These are phyloP conservation scores for Rosellinia necatrix DNA, from an alignment of 2,329 filamentous ascomycete species.

Conservation along the genomic window DNA sequence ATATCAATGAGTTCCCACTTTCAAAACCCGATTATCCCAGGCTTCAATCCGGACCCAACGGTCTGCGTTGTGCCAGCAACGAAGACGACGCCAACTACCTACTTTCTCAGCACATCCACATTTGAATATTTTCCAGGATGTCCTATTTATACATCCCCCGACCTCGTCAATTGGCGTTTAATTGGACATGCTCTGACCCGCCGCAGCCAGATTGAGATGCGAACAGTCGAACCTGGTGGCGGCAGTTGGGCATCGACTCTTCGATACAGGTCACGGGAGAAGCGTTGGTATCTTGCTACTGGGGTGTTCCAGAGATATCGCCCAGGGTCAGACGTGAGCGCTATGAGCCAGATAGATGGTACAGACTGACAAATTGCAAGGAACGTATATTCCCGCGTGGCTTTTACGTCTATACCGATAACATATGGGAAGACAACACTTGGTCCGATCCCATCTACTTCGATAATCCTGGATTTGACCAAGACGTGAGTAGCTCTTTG, in stretches of 20 bases:
- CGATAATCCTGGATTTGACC: constrained; percentile 58
- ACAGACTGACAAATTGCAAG: constrained; percentile 4
- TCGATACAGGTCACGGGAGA: constrained; percentile 46
- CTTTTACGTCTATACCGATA: constrained; percentile 57
- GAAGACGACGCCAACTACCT: constrained; percentile 42
- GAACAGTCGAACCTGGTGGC: constrained; percentile 55
- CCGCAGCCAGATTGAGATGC: constrained; percentile 55
- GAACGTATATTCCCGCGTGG: constrained; percentile 57
- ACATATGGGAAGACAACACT: constrained; percentile 55
- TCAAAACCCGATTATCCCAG: constrained; percentile 59
- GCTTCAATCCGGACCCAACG: constrained; percentile 67
- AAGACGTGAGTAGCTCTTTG: constrained; percentile 47
- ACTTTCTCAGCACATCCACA: constrained; percentile 64
- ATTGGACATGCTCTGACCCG: constrained; percentile 57
- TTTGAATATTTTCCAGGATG: constrained; percentile 67
- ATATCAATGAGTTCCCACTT: constrained; percentile 32
- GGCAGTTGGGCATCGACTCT: constrained; percentile 56
- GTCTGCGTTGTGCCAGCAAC: constrained; percentile 43
- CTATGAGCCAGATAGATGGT: too few species aligned
- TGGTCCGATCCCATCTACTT: constrained; percentile 61
- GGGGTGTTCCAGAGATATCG: constrained; percentile 51
- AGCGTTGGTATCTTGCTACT: constrained; percentile 52
- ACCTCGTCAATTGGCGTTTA: constrained; percentile 58
- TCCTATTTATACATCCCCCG: constrained; percentile 62
- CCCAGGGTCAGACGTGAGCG: constrained; percentile 42